Conservation (phyloP, 768 basidiomycete genomes). For the Leccinum incarnatum region DNA sequence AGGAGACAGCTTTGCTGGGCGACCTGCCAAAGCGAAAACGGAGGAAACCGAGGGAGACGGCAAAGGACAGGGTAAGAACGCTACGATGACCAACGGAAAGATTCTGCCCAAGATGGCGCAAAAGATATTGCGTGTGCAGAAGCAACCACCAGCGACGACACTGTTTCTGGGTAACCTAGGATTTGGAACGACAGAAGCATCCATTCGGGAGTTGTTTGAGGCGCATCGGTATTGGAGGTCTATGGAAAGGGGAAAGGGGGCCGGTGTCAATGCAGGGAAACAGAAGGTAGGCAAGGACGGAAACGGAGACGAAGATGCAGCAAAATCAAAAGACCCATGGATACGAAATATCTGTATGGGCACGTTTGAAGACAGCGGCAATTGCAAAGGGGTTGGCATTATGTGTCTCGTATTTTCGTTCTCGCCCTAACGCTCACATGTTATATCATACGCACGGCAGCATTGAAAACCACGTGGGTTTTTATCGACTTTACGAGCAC, state of each 20-base stretch:
- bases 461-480: constrained; percentile 60
- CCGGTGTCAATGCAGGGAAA: constrained; percentile 31
- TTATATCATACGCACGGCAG: background rate
- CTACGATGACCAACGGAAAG: constrained; percentile 26
- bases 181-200: constrained; percentile 82
- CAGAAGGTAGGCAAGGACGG: constrained; percentile 5
- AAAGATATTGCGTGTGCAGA: constrained; percentile 74
- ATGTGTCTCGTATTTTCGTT: constrained; percentile 16
- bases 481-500: constrained; percentile 87
- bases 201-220: constrained; percentile 71
- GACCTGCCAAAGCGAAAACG: constrained; percentile 47
- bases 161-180: constrained; percentile 92
- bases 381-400: constrained; percentile 85
- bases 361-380: constrained; percentile 92
- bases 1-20: constrained; percentile 76
- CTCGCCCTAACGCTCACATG: background rate
- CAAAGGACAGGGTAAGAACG: constrained; percentile 22
- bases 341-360: constrained; percentile 87
- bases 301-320: background rate
- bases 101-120: constrained; percentile 65
- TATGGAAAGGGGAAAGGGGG: constrained; percentile 34
- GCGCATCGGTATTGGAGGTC: constrained; percentile 43
- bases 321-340: constrained; percentile 41
- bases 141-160: constrained; percentile 79
- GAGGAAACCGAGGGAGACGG: constrained; percentile 31